Percentiles rank a stretch among this genome's conserved stretches.
Conservation (phyloP, 495 filamentous ascomycete genomes). For the Penicillium nucicola region DNA sequence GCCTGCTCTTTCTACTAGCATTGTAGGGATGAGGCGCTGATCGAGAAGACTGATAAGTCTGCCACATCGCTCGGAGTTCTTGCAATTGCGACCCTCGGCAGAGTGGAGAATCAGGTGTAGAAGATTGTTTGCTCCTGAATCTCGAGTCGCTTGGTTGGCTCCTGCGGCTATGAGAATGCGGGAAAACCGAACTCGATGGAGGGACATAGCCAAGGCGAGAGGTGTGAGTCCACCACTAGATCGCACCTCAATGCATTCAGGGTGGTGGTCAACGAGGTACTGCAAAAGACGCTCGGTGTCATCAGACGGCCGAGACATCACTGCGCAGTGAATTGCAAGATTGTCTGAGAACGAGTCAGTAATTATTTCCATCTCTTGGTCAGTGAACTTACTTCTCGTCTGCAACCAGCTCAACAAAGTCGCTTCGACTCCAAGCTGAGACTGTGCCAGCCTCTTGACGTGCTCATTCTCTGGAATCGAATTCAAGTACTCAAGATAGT, state of each 20-base stretch:
- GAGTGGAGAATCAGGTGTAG: conserved; percentile 51
- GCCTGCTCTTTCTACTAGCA: conserved; percentile 46
- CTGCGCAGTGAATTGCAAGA: conserved; percentile 63
- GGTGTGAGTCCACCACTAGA: conserved; percentile 56
- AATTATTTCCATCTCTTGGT: not conserved
- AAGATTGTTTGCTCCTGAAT: conserved; percentile 53
- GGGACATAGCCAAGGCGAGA: conserved; percentile 53
- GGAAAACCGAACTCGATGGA: conserved; percentile 50
- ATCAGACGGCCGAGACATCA: conserved; percentile 42
- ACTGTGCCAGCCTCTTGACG: conserved; percentile 51
- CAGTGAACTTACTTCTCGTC: conserved; percentile 37
- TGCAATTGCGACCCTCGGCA: not conserved
- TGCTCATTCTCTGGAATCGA: conserved; percentile 52
- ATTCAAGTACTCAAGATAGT: conserved; percentile 61
- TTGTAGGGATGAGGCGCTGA: conserved; percentile 35
- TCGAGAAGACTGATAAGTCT: conserved; percentile 53
- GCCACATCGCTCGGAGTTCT: conserved; percentile 26
- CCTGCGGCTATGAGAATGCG: conserved; percentile 59
- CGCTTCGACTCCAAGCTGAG: conserved; percentile 55
- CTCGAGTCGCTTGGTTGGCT: conserved; percentile 59
- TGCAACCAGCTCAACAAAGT: conserved; percentile 60
- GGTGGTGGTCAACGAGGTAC: conserved; percentile 56
- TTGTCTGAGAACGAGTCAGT: conserved; percentile 39
- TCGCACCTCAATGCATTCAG: conserved; percentile 56
- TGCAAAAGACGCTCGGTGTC: conserved; percentile 52